These are phyloP conservation scores for Xylaria grammica DNA, from an alignment of 495 filamentous ascomycete genomes.

Conservation along the genomic window DNA sequence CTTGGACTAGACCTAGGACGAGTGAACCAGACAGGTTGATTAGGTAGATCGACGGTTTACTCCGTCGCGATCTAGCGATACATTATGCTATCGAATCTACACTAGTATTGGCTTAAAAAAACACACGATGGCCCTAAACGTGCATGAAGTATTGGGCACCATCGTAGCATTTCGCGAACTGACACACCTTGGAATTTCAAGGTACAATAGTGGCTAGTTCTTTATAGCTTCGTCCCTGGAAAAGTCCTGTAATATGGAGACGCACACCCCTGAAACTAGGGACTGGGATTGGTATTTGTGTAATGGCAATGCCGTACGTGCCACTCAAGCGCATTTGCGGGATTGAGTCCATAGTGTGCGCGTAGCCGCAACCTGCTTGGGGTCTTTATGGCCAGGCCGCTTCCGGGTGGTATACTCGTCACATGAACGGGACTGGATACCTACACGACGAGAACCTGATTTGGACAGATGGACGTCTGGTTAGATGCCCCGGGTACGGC, in stretches of 20 bases:
- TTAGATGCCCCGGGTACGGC: too few relatives aligned
- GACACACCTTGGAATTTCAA: background rate
- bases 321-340: too few relatives aligned
- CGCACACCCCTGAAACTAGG: background rate
- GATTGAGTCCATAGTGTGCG: too few relatives aligned
- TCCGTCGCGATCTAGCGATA: background rate
- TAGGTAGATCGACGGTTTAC: slow-evolving; percentile 7
- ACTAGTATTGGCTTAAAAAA: background rate
- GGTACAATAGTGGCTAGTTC: background rate
- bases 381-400: too few relatives aligned
- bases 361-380: too few relatives aligned
- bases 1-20: background rate
- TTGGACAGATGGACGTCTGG: too few relatives aligned
- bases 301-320: background rate
- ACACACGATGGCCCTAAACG: background rate
- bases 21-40: background rate
- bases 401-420: too few relatives aligned
- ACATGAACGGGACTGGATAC: too few relatives aligned
- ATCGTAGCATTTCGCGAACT: background rate
- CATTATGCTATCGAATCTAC: slow-evolving; percentile 4
- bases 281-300: background rate
- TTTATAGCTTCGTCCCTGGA: background rate
- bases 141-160: slow-evolving; percentile 10
- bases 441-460: too few relatives aligned
- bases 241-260: background rate